These are phyloP conservation scores for Neofusicoccum parvum DNA, from an alignment of 2,329 filamentous ascomycete species.

Conservation along the genomic window DNA sequence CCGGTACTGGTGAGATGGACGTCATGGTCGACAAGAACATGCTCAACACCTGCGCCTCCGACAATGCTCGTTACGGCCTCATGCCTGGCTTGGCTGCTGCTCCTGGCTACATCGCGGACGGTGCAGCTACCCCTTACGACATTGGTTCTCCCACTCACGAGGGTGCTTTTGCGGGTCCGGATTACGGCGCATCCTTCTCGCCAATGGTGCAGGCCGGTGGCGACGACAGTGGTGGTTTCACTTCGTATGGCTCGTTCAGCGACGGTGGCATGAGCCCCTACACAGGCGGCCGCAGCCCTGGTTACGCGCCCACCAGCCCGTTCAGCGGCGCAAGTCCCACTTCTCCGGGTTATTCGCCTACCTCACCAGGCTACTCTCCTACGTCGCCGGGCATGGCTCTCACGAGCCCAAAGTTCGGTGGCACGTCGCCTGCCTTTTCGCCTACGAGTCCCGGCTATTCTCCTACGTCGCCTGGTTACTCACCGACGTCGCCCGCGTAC, in stretches of 20 bases:
- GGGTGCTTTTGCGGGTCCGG: constrained; percentile 60
- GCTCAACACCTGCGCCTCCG: constrained; percentile 68
- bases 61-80: constrained; percentile 64
- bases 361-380: constrained; percentile 64
- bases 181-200: constrained; percentile 67
- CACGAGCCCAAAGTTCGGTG: constrained; percentile 55
- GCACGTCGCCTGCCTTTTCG: constrained; percentile 26
- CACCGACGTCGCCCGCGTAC: constrained; percentile 59
- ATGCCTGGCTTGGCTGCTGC: constrained; percentile 79
- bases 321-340: constrained; percentile 60
- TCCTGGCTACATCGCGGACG: constrained; percentile 72
- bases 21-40: constrained; percentile 91
- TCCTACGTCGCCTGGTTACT: constrained; percentile 66
- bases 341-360: constrained; percentile 42
- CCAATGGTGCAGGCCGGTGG: constrained; percentile 72
- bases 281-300: constrained; percentile 64
- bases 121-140: constrained; percentile 93
- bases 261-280: constrained; percentile 68
- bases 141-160: constrained; percentile 65
- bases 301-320: constrained; percentile 70
- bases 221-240: constrained; percentile 59
- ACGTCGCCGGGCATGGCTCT: constrained; percentile 55
- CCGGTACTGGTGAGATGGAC: constrained; percentile 96
- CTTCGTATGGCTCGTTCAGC: constrained; percentile 70
- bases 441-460: constrained; percentile 67